Base-by-base conservation (phyloP, 306 rosid species). In the Prunus fruticosa region DNA sequence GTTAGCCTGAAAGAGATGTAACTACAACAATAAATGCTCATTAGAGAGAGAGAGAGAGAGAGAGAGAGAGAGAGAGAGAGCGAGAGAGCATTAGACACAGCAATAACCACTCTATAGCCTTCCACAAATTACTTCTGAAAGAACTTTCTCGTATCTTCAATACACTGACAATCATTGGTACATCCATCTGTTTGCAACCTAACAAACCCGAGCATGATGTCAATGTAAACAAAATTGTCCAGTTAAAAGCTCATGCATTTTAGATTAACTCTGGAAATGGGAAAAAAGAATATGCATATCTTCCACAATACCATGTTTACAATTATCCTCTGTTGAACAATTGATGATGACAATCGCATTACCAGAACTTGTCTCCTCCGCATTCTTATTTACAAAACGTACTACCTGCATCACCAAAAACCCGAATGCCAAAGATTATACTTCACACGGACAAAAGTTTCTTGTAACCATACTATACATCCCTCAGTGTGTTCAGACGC, bases 111-210 rank as follows among this genome's bases (percentile, higher is more conserved):
- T 85, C 88, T 79, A 86, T 82, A 80, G 91, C 89, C 82, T 82
- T 71, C 85, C 84, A 88, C 66, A 93, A 79, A 73, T 11, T 64
- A 75, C 80, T 75, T 75, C 82, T 84, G 74, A 91, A 93, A 52
- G 87, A 84, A 69, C 82, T 76, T 71, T 93, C 98, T 77, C 96
- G 84, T 80, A 86, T 86, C 90, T 86, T 88, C 86, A 87, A 65
- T 73, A 76, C 78, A 78, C 74, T 77, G 68, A 87, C 81, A 82
- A 81, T 75, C 81, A 81, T 89, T 78, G 89, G 77, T 67, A 80
- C 71, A 71, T 52, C 43, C 78, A 87, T 68, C 86, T 76, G 73
- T 78, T 75, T 89, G 81, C 69, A 84, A 76, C 70, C 96, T 93
- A 78, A 72, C 30, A 69, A 69, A 73, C 61, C 85, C 28, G 61